Evolutionary conservation across 495 filamentous ascomycete genomes (phyloP).

Genomic region (Penicillium salamii): DNA sequence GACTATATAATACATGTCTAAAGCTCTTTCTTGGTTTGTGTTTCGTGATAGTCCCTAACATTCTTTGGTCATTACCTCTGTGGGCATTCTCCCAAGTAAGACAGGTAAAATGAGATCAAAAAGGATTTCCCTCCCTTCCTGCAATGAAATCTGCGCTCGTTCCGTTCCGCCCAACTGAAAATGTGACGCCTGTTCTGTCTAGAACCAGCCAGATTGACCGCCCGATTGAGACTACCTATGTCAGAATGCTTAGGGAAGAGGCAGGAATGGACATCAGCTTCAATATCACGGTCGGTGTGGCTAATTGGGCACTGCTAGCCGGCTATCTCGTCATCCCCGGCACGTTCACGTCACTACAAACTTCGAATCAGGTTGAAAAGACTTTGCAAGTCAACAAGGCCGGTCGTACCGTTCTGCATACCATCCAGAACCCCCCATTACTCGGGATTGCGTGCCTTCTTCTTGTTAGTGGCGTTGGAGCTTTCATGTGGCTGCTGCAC

Average conservation of each 20-base stretch:
- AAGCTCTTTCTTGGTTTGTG: no score
- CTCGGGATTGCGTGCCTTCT: neutral
- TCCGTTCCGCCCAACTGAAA: no score
- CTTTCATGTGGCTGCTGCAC: neutral
- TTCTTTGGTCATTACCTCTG: no score
- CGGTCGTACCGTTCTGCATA: neutral
- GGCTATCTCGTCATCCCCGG: slow-evolving; percentile 32
- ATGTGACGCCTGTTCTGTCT: no score
- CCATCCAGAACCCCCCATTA: neutral
- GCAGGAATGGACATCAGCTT: slow-evolving; percentile 19
- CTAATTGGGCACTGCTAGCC: slow-evolving; percentile 31
- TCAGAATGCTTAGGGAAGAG: slow-evolving; percentile 26
- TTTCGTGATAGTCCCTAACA: no score
- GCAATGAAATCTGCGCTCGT: neutral
- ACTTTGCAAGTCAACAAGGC: neutral
- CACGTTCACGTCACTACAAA: slow-evolving; percentile 28
- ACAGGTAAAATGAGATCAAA: no score
- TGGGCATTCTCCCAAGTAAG: no score
- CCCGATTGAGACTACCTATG: slow-evolving; percentile 14
- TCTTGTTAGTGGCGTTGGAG: neutral
- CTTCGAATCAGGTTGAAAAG: neutral
- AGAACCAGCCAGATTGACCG: no score
- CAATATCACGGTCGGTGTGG: slow-evolving; percentile 26
- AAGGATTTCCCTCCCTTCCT: neutral
- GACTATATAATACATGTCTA: no score